Conservation (phyloP, 2,329 filamentous ascomycete genomes). For the Aspergillus ochraceoroseus region DNA sequence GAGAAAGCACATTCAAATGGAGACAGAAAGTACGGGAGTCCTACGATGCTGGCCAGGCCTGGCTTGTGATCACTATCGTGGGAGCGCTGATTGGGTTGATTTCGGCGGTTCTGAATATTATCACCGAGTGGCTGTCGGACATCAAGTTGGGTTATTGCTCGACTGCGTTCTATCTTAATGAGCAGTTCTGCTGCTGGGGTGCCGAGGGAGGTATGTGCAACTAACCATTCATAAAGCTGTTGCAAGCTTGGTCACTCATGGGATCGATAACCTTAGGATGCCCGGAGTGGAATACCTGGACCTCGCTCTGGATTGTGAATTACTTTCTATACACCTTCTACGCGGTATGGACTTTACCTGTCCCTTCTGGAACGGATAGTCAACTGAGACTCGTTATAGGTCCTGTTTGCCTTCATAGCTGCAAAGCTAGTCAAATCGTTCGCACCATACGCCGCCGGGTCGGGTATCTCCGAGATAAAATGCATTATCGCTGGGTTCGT, state of each 20-base stretch:
- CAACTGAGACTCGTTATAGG: slow-evolving; percentile 43
- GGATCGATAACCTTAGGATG: too few relatives aligned
- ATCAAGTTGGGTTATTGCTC: slow-evolving; percentile 94
- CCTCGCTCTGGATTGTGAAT: slow-evolving; percentile 68
- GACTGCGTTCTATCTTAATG: slow-evolving; percentile 93
- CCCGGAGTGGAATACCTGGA: slow-evolving; percentile 85
- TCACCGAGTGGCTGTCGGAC: slow-evolving; percentile 94
- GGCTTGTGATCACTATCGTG: slow-evolving; percentile 94
- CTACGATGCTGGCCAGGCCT: slow-evolving; percentile 94
- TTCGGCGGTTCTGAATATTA: slow-evolving; percentile 86
- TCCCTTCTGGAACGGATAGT: background rate
- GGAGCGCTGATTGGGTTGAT: slow-evolving; percentile 88
- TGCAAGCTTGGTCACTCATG: too few relatives aligned
- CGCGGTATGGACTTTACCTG: slow-evolving; percentile 51
- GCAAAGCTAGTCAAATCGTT: slow-evolving; percentile 83
- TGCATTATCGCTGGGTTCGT: slow-evolving; percentile 98
- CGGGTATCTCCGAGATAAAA: slow-evolving; percentile 97
- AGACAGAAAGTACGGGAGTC: slow-evolving; percentile 73
- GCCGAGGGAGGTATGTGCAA: slow-evolving; percentile 66
- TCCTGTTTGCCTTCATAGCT: slow-evolving; percentile 73
- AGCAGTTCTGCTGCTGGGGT: slow-evolving; percentile 97
- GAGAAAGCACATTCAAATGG: slow-evolving; percentile 68
- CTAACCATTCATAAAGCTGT: background rate
- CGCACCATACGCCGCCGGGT: slow-evolving; percentile 92
- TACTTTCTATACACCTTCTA: slow-evolving; percentile 86